A percentile compares a stretch with the other conserved stretches of the same genome.
phyloP scores from a whole-genome alignment of 2,329 filamentous ascomycete species.

The Alternaria infectoria region DNA sequence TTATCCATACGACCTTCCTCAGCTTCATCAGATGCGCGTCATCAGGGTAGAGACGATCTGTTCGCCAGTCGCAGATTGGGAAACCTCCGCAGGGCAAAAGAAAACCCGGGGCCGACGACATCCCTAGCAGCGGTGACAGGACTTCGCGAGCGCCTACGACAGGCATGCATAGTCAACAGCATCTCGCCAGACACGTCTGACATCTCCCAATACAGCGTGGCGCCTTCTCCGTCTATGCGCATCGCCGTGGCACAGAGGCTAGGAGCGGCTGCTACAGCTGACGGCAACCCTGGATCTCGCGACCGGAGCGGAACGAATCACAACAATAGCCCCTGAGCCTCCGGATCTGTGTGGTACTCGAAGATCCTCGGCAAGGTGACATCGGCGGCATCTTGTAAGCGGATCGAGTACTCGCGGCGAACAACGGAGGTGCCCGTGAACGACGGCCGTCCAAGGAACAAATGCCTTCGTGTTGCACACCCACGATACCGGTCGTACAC shows the following conservation, averaged over 20 bases:
- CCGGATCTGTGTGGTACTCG: neutral
- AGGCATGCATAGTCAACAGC: neutral
- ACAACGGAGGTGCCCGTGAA: neutral
- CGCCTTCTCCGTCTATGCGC: neutral
- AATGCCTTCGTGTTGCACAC: too few relatives aligned
- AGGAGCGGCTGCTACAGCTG: neutral
- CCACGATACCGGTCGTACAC: too few relatives aligned
- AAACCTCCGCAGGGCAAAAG: neutral
- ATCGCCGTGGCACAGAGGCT: neutral
- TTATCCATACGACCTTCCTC: neutral
- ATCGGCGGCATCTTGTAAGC: neutral
- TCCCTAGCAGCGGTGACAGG: neutral
- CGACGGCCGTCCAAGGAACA: too few relatives aligned
- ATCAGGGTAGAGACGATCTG: neutral
- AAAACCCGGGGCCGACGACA: neutral
- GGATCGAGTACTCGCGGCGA: neutral
- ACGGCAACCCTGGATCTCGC: neutral
- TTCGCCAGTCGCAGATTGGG: neutral
- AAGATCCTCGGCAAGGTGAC: neutral
- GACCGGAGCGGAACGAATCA: neutral
- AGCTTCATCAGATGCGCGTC: neutral
- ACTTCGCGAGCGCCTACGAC: neutral
- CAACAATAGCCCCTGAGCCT: neutral
- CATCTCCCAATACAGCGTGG: neutral
- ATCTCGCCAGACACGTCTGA: neutral